Conservation (phyloP, 495 filamentous ascomycete genomes). For the Penicillium steckii region DNA sequence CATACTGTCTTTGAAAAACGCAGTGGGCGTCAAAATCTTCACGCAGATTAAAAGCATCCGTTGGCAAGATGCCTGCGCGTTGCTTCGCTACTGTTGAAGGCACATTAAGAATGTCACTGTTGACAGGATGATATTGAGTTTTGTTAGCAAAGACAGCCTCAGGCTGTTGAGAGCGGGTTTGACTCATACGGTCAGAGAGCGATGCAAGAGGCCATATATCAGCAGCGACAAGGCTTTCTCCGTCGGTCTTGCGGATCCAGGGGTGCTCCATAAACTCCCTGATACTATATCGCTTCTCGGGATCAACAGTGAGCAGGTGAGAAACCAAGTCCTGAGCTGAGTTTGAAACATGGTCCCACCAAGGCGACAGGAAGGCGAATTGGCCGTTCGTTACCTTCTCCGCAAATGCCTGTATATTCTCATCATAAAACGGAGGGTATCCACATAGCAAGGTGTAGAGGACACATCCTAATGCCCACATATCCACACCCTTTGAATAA, state of each 20-base stretch:
- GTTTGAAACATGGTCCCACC: conserved; percentile 93
- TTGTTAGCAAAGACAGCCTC: background rate
- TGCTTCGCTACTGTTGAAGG: background rate
- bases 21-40: background rate
- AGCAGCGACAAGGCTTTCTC: conserved; percentile 51
- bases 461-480: conserved; percentile 93
- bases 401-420: conserved; percentile 83
- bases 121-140: background rate
- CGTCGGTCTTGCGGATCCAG: conserved; percentile 60
- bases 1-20: background rate
- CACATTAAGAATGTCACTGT: background rate
- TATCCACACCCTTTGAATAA: conserved; percentile 91
- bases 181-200: background rate
- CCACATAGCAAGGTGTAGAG: conserved; percentile 87
- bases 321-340: conserved; percentile 77
- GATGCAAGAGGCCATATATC: conserved; percentile 17
- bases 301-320: conserved; percentile 68
- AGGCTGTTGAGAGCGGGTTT: background rate
- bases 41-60: background rate
- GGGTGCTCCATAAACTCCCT: conserved; percentile 70
- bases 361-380: conserved; percentile 87
- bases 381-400: conserved; percentile 87
- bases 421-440: conserved; percentile 92
- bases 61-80: background rate
- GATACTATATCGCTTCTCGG: conserved; percentile 85